phyloP scores from a whole-genome alignment of 148 eudicot species.

The Heliosperma pusillum region DNA sequence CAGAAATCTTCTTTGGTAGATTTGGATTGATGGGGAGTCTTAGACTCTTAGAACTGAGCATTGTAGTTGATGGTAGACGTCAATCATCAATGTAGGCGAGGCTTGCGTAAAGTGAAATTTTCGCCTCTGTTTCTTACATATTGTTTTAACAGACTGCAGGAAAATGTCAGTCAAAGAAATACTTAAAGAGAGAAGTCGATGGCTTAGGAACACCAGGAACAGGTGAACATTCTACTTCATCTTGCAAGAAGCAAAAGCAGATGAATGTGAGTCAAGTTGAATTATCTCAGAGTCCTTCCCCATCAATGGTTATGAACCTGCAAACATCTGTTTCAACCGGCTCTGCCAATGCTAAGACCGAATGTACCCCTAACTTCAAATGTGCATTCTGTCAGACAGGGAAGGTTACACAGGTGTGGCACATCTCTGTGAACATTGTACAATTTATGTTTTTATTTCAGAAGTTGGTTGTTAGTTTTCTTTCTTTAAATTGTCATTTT shows the following conservation, averaged over 20 bases:
- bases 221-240: slow-evolving; percentile 18
- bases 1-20: no score
- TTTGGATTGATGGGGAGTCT: no score
- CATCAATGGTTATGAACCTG: slow-evolving; percentile 10
- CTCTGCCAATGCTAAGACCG: slow-evolving; percentile 18
- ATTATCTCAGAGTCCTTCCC: slow-evolving; percentile 14
- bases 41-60: no score
- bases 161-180: slow-evolving; percentile 26
- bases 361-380: slow-evolving; percentile 26
- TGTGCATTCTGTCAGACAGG: slow-evolving; percentile 78
- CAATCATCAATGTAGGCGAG: not conserved
- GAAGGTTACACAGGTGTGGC: slow-evolving; percentile 45
- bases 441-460: not conserved
- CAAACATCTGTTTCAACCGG: slow-evolving; percentile 12
- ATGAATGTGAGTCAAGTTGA: slow-evolving; percentile 19
- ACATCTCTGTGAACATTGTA: not conserved
- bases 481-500: not conserved
- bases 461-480: not conserved
- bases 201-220: slow-evolving; percentile 14
- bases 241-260: slow-evolving; percentile 55
- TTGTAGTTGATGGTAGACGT: not conserved
- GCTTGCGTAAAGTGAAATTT: not conserved
- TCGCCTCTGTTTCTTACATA: not conserved
- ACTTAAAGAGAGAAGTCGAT: slow-evolving; percentile 27
- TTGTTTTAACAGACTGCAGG: slow-evolving; percentile 21